Base-by-base conservation (phyloP, 1,284 basidiomycete genomes). In the Ganoderma multipileum region DNA sequence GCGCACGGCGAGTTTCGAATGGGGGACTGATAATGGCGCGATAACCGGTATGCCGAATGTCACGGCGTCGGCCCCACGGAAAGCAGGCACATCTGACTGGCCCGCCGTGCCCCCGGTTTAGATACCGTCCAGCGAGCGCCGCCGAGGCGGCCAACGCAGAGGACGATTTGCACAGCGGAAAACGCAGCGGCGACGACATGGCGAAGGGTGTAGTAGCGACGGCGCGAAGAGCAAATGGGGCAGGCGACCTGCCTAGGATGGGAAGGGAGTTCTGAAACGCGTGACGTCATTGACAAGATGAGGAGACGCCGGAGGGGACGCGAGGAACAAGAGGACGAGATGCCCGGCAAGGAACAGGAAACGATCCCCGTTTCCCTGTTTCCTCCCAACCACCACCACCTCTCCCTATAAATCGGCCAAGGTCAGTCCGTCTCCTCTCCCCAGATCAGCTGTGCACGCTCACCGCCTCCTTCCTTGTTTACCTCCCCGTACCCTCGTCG, bases 11-110 rank as follows among this genome's bases (percentile, higher is more conserved):
- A 36, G 50, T 61, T 65, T 60, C 59, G 68, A 72, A 70, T 55
- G 61, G 74, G 74, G 74, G 71, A 73, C 68, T 75, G 71, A 73
- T 73, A 70, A 66, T 71, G 65, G 20, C n/a, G 59, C 59, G 73
- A 72, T 72, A 71, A 72, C 66, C 69, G 54, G 63, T 30, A 57
- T 68, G 72, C 57, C 57, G 57, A 58, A 55, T 30, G 54, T 58
- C 57, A 38, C 57, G 33, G 26, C 26, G n/a, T 28, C 60, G 57
- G 57, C 57, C n/a, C 60, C 23, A 39, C 28, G 12, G 33, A n/a
- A 18, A 14, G 50, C 62, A 52, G 47, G 38, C 38, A 33, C 65
- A 69, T 69, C 42, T 64, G 65, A 66, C 64, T 47, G n/a, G 23
- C 11, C 41, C 11, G 47, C 47, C 47, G 20, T 26, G 47, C 23